These are phyloP conservation scores for Ogataea corticis DNA, from an alignment of 805 yeast genomes.

Conservation along the genomic window DNA sequence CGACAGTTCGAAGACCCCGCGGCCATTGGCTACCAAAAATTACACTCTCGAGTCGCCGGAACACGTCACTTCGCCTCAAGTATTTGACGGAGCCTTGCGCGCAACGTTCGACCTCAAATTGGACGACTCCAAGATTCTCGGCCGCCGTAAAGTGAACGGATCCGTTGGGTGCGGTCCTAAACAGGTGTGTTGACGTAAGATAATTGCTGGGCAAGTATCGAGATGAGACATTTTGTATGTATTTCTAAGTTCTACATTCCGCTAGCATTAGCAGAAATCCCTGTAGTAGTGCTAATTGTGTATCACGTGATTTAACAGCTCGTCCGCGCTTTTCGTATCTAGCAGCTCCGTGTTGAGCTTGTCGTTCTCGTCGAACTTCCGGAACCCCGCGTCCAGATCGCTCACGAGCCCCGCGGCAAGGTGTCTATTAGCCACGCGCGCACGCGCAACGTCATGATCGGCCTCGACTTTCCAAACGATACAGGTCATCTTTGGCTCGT, in stretches of 20 bases:
- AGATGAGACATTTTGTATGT: background rate
- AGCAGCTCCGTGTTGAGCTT: constrained; percentile 54
- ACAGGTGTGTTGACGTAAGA: background rate
- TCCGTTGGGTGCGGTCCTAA: constrained; percentile 23
- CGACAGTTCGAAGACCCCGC: constrained; percentile 4
- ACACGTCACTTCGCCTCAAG: background rate
- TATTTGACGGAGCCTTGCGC: constrained; percentile 12
- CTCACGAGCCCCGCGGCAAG: constrained; percentile 53
- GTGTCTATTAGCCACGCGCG: constrained; percentile 69
- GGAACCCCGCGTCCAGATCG: constrained; percentile 49
- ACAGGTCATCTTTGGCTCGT: constrained; percentile 20
- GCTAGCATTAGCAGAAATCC: background rate
- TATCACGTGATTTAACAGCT: constrained; percentile 22
- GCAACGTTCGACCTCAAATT: constrained; percentile 55
- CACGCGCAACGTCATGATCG: constrained; percentile 44
- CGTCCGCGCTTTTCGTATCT: constrained; percentile 13
- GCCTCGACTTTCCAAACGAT: constrained; percentile 56
- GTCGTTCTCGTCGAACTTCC: constrained; percentile 58
- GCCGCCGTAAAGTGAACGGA: constrained; percentile 45
- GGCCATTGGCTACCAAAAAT: constrained; percentile 18
- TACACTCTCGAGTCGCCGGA: constrained; percentile 5
- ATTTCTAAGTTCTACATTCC: background rate
- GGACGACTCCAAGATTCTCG: constrained; percentile 63
- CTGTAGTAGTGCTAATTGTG: constrained; percentile 12
- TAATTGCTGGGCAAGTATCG: background rate